Evolutionary conservation across 768 basidiomycete species (phyloP), one percentile per base, ranked within the genome.

Genomic region (Agrocybe praecox): DNA sequence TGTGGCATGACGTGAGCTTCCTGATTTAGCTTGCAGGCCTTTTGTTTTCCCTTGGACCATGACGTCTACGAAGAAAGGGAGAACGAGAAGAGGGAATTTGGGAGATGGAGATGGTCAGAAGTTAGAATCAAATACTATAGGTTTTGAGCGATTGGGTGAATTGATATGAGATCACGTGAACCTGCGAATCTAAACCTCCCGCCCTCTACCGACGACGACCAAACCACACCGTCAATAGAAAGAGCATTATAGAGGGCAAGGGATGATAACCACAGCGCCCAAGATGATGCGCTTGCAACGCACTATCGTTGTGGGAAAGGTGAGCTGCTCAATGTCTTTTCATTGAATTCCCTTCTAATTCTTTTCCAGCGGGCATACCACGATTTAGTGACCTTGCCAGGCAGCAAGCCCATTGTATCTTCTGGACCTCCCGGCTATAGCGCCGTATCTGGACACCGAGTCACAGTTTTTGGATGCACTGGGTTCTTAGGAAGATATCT

Each of bases 381-480:
- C 69, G 91, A 92, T 77, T 70, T 91, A 40, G 76, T 81, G 58
- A 81, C 81, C 14, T 75, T 88, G 40, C 85, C 88, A 55, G 65
- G 76, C 47, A 69, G 70, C 60, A 87, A 87, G 64, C 87, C 92
- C 36, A 76, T 92, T 62, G 78, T 96, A 65, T 82, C 87, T 6
- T 78, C 85, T 62, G 96, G 95, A 18, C 82, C 86, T 51, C 87
- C 88, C 51, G 95, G 89, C 59, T 92, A 94, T 67, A 92, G 90
- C 67, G 89, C 93, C 3, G 88, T 89, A 57, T 88, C 89, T 42
- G 97, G 96, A 2, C 95, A 96, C 74, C 84, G 89, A 34, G 96
- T 90, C 42, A 99, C 97, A 15, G 96, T 98, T 49, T 98, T 99
- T 80, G 97, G 97, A 21, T 91, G 89, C 69, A 97, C 96, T 3